Evolutionary conservation across 345 rosid species (phyloP).

Genomic region (Aquilaria malaccensis): DNA sequence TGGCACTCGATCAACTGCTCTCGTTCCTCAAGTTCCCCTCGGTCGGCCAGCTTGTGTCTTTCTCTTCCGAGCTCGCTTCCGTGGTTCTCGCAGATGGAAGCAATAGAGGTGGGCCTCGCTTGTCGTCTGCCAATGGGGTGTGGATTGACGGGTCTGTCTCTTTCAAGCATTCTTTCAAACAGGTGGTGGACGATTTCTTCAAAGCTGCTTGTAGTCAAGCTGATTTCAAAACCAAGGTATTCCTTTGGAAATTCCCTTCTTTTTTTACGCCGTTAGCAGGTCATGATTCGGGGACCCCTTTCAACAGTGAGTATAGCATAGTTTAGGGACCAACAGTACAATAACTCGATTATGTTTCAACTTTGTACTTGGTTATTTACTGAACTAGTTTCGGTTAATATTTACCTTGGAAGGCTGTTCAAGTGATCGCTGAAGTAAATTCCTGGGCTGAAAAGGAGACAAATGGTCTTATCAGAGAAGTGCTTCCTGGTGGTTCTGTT

Average conservation of each 20-base stretch:
- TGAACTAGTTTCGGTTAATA: not conserved
- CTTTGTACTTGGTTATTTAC: too few species aligned
- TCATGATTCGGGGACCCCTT: not conserved
- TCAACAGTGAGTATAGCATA: too few species aligned
- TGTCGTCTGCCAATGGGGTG: conserved; percentile 54
- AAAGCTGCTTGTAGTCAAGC: conserved; percentile 55
- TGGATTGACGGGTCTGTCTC: conserved; percentile 67
- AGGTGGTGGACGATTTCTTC: conserved; percentile 42
- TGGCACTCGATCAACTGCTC: conserved; percentile 66
- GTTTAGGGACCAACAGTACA: too few species aligned
- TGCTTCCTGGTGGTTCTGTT: conserved; percentile 18
- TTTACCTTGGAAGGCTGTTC: conserved; percentile 16
- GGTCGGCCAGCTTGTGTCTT: conserved; percentile 39
- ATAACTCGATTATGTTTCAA: too few species aligned
- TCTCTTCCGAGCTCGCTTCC: conserved; percentile 53
- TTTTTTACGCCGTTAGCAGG: too few species aligned
- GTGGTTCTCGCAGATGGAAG: conserved; percentile 68
- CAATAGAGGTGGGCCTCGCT: conserved; percentile 51
- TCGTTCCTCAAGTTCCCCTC: conserved; percentile 63
- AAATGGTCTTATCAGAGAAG: conserved; percentile 21
- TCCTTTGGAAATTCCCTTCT: not conserved
- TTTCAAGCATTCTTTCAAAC: conserved; percentile 49
- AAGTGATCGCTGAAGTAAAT: conserved; percentile 20
- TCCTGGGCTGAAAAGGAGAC: conserved; percentile 21
- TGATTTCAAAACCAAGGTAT: conserved; percentile 72